phyloP scores from a whole-genome alignment of 306 rosid genomes.

The Rubus parviflorus region DNA sequence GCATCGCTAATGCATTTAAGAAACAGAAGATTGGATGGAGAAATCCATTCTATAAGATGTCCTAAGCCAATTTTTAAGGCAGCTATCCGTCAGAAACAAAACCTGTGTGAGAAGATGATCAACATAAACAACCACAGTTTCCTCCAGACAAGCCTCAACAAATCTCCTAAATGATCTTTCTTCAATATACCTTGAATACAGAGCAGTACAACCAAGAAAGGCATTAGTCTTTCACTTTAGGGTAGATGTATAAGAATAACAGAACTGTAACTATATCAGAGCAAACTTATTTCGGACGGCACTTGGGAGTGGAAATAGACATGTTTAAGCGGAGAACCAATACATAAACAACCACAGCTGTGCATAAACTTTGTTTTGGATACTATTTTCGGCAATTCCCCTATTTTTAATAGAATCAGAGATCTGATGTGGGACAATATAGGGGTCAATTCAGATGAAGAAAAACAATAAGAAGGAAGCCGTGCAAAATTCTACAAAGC shows the following conservation, averaged over 20 bases:
- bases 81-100: conserved; percentile 3
- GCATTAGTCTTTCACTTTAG: not conserved
- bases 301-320: not conserved
- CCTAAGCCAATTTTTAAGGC: not conserved
- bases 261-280: not conserved
- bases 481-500: no score
- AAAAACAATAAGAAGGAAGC: no score
- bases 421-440: no score
- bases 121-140: conserved; percentile 80
- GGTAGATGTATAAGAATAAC: not conserved
- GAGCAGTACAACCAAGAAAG: conserved; percentile 21
- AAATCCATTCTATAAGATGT: conserved; percentile 9
- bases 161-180: conserved; percentile 96
- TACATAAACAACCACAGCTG: not conserved
- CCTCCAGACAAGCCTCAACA: conserved; percentile 99
- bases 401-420: no score
- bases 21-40: conserved; percentile 18
- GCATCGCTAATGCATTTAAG: conserved; percentile 16
- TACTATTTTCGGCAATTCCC: not conserved
- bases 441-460: no score
- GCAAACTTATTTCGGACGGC: not conserved
- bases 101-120: conserved; percentile 95
- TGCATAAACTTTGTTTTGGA: not conserved
- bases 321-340: not conserved
- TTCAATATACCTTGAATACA: conserved; percentile 80